Base-by-base conservation (phyloP, 495 filamentous ascomycete genomes). In the Penicillium cinerascens region DNA sequence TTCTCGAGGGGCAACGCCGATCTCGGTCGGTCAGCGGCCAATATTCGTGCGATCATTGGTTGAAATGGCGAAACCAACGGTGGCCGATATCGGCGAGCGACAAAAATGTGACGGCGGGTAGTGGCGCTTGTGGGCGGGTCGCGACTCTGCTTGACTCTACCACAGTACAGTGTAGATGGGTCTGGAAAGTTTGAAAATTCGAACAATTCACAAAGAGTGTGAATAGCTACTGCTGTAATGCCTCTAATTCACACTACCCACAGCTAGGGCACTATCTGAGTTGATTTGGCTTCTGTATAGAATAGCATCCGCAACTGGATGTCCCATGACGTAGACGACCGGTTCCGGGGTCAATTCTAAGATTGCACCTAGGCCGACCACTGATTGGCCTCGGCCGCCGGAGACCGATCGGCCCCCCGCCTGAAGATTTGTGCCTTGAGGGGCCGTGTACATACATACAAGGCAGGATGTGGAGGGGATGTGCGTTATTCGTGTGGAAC, bases 21-120 rank as follows among this genome's bases (percentile, higher is more conserved):
- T 56, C 42, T 75, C 72, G 72, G 66, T 58, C 63, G 68, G 72
- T 72, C 71, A 72, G 69, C 70, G 59, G 27, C 45, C 61, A 71
- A 70, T 71, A 20, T 16, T 40, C 7, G 17, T 7, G 10, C 17
- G 41, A 4, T 61, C 41, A 75, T 72, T 73, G 70, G 70, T 20
- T 47, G 49, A 16, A 5, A 42, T 54, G 54, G 55, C 44, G 10
- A 49, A 36, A 9, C 1, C 64, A 61, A 67, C 55, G 47, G 61
- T 60, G 63, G 60, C 38, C 17, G 36, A 38, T 25, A 13, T 33
- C 29, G 29, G 37, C 37, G 10, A 38, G 2, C 27, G 18, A 7
- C 27, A 44, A 55, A 59, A 63, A 60, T 43, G 47, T 33, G 33
- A 39, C 41, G 39, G 39, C 63, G 63, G 63, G 44, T 64, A 59